Base-by-base conservation (phyloP, 495 filamentous ascomycete species). In the Lepidopterella palustris region DNA sequence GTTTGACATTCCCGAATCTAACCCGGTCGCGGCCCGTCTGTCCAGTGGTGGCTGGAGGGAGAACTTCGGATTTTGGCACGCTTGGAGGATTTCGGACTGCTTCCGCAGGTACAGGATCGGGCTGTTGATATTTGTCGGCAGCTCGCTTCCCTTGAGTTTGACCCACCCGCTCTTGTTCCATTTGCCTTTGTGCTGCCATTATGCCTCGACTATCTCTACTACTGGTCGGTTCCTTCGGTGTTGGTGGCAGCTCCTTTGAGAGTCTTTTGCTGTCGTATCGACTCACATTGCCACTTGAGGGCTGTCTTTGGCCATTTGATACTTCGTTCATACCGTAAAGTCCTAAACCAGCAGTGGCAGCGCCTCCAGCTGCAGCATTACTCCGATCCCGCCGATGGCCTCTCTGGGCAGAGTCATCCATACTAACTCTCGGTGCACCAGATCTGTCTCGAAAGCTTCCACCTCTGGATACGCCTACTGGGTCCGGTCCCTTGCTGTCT, bases 141-240 rank as follows among this genome's bases (percentile, higher is more conserved):
- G 45, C 42, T 35, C 45, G 13, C 3, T 53, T 40, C 8, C 55
- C 55, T 10, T 61, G 20, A 10, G 53, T 60, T 8, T 58, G 58
- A 10, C 60, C 66, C 53, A 64, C 54, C 27, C 68, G 67, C 13
- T 69, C 35, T 27, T 64, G 63, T 31, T 68, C 67, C 53, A 69
- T 57, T 32, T 62, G 59, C 55, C 64, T 62, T 24, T 71, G 63
- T 0, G 62, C 68, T 0, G 62, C 66, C 24, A 52, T 40, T 21
- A 62, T 62, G 18, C 67, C 63, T 57, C 66, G 42, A 32, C 58
- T 64, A 21, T 65, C 68, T 51, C 56, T 62, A 32, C 25, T 45
- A 26, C 27, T 45, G 6, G 42, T 28, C 6, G 42, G 5, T 4
- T 60, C 57, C 4, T 25, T 59, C 5, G 64, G 60, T 13, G 58